Percentiles rank a stretch among this genome's conserved stretches.
These are phyloP conservation scores for Ustanciosporium gigantosporum DNA, from an alignment of 1,284 basidiomycete genomes.

Conservation along the genomic window DNA sequence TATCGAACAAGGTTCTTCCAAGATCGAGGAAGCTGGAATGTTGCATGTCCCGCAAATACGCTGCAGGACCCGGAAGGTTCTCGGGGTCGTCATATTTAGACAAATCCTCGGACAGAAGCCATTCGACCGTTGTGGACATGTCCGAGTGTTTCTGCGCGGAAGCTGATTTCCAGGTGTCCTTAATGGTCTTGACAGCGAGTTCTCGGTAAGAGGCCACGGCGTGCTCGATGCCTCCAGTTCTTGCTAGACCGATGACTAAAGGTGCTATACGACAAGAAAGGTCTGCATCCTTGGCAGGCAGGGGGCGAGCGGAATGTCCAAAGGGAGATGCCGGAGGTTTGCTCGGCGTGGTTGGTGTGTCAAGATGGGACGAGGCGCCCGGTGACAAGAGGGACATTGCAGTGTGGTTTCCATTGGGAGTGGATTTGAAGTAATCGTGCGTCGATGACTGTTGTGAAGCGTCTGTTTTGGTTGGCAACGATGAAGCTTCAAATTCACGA, in stretches of 20 bases:
- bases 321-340: constrained; percentile 16
- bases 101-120: constrained; percentile 19
- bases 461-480: not conserved
- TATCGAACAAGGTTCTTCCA: constrained; percentile 70
- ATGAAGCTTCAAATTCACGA: not conserved
- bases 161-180: constrained; percentile 62
- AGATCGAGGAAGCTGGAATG: constrained; percentile 73
- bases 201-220: constrained; percentile 77
- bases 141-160: constrained; percentile 9
- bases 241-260: constrained; percentile 73
- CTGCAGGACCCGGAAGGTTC: constrained; percentile 11
- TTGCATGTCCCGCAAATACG: constrained; percentile 68
- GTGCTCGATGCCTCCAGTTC: constrained; percentile 75
- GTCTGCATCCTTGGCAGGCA: constrained; percentile 8
- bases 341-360: constrained; percentile 5
- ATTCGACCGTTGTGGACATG: constrained; percentile 53
- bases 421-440: not conserved
- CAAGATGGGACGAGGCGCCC: not conserved
- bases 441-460: constrained; percentile 1
- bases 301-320: constrained; percentile 7
- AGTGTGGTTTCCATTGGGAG: not conserved
- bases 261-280: constrained; percentile 72
- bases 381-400: not conserved
- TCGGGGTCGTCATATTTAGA: constrained; percentile 24
- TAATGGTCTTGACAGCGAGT: constrained; percentile 71